phyloP scores from a whole-genome alignment of 2,329 filamentous ascomycete genomes.

The Epichloe uncinata region DNA sequence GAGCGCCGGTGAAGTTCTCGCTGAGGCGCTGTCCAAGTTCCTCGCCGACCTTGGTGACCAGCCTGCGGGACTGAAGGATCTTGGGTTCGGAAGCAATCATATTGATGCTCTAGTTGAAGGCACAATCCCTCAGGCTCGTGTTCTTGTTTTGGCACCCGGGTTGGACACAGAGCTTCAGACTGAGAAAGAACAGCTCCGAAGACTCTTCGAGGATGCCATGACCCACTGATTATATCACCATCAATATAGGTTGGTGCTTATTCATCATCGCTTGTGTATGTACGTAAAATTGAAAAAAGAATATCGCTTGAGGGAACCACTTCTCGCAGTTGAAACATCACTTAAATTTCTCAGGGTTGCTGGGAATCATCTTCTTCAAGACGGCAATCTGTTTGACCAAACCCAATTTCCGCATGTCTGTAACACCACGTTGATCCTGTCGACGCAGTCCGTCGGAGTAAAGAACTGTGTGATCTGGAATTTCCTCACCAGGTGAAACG shows the following conservation, averaged over 20 bases:
- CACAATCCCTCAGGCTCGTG: constrained; percentile 81
- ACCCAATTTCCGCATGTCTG: constrained; percentile 49
- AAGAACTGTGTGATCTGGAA: constrained; percentile 57
- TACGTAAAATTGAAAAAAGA: background rate
- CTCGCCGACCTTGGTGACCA: constrained; percentile 77
- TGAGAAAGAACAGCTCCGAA: constrained; percentile 59
- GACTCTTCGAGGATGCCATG: constrained; percentile 52
- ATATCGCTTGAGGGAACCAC: background rate
- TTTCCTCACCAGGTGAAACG: constrained; percentile 40
- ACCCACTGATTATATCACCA: constrained; percentile 14
- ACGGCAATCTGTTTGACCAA: constrained; percentile 57
- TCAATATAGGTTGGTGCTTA: too few species aligned
- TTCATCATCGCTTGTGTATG: too few species aligned
- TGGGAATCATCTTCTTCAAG: constrained; percentile 52
- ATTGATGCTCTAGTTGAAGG: constrained; percentile 82
- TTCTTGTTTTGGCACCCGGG: constrained; percentile 81
- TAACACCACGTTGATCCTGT: constrained; percentile 44
- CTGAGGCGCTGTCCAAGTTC: constrained; percentile 72
- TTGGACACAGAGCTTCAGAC: constrained; percentile 55
- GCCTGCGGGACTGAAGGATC: constrained; percentile 66
- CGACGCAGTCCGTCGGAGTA: constrained; percentile 50
- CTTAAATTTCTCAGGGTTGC: constrained; percentile 40
- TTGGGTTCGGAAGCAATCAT: constrained; percentile 67
- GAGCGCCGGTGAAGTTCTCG: constrained; percentile 76
- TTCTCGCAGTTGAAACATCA: constrained; percentile 10